A percentile compares a stretch with the other conserved stretches of the same genome.
Evolutionary conservation across 1,284 basidiomycete species (phyloP).

Genomic region (Microbotryum saponariae): DNA sequence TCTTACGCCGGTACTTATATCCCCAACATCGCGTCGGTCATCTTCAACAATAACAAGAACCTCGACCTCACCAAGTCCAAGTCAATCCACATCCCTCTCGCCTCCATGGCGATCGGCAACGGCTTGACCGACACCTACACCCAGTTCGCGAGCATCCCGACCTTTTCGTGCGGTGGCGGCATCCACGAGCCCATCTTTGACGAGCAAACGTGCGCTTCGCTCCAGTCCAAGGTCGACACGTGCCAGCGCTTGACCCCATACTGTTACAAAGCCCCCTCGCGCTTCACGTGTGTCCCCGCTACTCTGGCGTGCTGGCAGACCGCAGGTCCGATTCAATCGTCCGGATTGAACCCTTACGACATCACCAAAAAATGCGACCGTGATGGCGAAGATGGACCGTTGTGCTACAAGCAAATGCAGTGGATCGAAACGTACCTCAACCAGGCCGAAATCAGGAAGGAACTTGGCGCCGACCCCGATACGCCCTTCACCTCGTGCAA

Average conservation of each 20-base stretch:
- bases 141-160: slow-evolving; percentile 53
- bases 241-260: slow-evolving; percentile 40
- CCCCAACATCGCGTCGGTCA: slow-evolving; percentile 67
- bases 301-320: slow-evolving; percentile 39
- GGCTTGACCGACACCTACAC: slow-evolving; percentile 63
- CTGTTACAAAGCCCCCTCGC: slow-evolving; percentile 43
- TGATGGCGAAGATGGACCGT: slow-evolving; percentile 50
- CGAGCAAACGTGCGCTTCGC: slow-evolving; percentile 40
- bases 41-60: slow-evolving; percentile 63
- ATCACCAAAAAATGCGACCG: slow-evolving; percentile 68
- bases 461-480: slow-evolving; percentile 58
- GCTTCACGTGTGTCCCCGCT: slow-evolving; percentile 53
- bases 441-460: slow-evolving; percentile 55
- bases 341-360: slow-evolving; percentile 48
- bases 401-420: slow-evolving; percentile 68
- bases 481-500: slow-evolving; percentile 54
- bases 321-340: slow-evolving; percentile 46
- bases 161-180: slow-evolving; percentile 62
- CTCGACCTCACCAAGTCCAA: slow-evolving; percentile 38
- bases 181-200: slow-evolving; percentile 41
- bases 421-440: slow-evolving; percentile 65
- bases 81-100: slow-evolving; percentile 57
- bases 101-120: slow-evolving; percentile 70
- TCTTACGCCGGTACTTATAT: slow-evolving; percentile 66
- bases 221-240: slow-evolving; percentile 39